Evolutionary conservation across 1,284 basidiomycete species (phyloP), one percentile per base, ranked within the genome.

Genomic region (Ceratobasidium sp.): DNA sequence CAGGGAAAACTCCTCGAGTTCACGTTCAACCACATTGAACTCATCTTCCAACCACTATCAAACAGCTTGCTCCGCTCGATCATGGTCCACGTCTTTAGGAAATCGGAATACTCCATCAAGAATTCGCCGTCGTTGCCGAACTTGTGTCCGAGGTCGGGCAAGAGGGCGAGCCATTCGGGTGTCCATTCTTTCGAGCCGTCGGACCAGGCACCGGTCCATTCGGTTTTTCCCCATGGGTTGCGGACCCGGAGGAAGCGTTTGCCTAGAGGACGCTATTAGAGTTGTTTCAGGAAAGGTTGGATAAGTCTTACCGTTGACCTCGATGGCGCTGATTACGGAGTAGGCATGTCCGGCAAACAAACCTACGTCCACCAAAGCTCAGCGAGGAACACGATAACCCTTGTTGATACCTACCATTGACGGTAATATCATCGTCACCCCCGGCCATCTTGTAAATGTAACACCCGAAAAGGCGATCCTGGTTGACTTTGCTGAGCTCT

Each of bases 21-120:
- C 6, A 88, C 86, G n/a, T 84, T 83, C 6, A 89, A 80, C 88
- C 88, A 89, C 44, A 88, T 84, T 18, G 86, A 87, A 10, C 86
- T 86, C 84, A 88, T 86, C 14, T 85, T 83, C 88, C 89, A 90
- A 3, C 81, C 83, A 0, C 84, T 82, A 79, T 89, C 88, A 79
- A 89, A 88, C 6, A 90, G 81, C 38, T 85, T 82, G 1, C 87
- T 88, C 10, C 87, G 83, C 66, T 89, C 87, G 4, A 90, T 84
- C 44, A 84, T 81, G 14, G 85, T 84, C 85, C 87, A 90, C 23
- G 83, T 84, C 0, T 83, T 81, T 52, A 90, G 81, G 81, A 89
- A 90, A 74, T 90, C 88, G 18, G 83, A 81, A 81, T 89, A 90
- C 82, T 90, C 88, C 88, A 90, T 89, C 7, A 90, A 84, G 77